phyloP scores from a whole-genome alignment of 352 stramenopile species.

The Aphanomyces astaci region DNA sequence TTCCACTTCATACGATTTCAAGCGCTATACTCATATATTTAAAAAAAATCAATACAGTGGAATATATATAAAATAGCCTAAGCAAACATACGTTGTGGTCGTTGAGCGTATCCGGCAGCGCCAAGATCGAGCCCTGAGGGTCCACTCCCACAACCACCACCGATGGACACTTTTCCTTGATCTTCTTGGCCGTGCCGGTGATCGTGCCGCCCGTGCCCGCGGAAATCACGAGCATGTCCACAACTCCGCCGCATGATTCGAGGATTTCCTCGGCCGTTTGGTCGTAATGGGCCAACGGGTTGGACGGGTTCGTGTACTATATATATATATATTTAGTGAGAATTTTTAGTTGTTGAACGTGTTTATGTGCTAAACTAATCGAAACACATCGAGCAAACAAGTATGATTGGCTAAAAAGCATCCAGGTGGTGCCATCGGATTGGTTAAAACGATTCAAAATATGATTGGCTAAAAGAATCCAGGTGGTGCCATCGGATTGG shows the following conservation, averaged over 20 bases:
- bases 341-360: too few species aligned
- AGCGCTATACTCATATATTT: slow-evolving; percentile 25
- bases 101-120: slow-evolving; percentile 88
- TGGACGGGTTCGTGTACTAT: slow-evolving; percentile 93
- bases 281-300: slow-evolving; percentile 94
- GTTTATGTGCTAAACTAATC: not conserved
- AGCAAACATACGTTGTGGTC: slow-evolving; percentile 66
- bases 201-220: slow-evolving; percentile 94
- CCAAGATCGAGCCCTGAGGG: slow-evolving; percentile 90
- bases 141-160: slow-evolving; percentile 86
- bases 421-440: too few species aligned
- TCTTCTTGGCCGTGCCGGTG: slow-evolving; percentile 86
- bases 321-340: not conserved
- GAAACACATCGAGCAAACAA: not conserved
- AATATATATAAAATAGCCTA: too few species aligned
- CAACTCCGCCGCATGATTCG: slow-evolving; percentile 84
- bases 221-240: slow-evolving; percentile 93
- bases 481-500: too few species aligned
- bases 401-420: too few species aligned
- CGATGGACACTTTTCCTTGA: slow-evolving; percentile 89
- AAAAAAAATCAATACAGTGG: not conserved
- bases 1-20: slow-evolving; percentile 91
- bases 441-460: too few species aligned
- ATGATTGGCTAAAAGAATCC: too few species aligned
- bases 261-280: slow-evolving; percentile 94